Percentiles rank a stretch among this genome's conserved stretches.
phyloP scores from a whole-genome alignment of 179 eudicot species.

The Silene noctiflora region DNA sequence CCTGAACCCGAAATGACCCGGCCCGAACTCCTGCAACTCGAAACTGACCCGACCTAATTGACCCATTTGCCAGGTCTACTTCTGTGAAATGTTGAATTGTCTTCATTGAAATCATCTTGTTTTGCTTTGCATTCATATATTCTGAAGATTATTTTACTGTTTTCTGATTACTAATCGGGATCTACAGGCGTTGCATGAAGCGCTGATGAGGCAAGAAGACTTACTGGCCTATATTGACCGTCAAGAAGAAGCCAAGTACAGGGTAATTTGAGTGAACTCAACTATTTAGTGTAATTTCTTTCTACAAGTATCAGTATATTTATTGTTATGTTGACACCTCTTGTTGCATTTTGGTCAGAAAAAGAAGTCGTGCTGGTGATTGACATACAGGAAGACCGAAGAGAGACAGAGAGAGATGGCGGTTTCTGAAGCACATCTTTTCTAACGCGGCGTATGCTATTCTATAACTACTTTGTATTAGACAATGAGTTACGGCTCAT shows the following conservation, averaged over 20 bases:
- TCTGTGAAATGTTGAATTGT: too few relatives aligned
- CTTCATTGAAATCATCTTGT: too few relatives aligned
- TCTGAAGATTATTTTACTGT: neutral
- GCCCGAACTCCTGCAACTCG: too few relatives aligned
- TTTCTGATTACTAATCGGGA: neutral
- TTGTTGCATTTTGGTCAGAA: slow-evolving; percentile 44
- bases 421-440: slow-evolving; percentile 8
- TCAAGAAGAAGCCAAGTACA: slow-evolving; percentile 66
- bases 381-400: neutral
- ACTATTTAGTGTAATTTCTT: too few relatives aligned
- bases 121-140: neutral
- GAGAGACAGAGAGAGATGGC: neutral
- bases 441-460: slow-evolving; percentile 16
- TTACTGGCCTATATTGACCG: slow-evolving; percentile 87
- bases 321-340: too few relatives aligned
- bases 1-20: too few relatives aligned
- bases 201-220: slow-evolving; percentile 92
- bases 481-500: slow-evolving; percentile 17
- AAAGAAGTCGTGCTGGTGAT: slow-evolving; percentile 83
- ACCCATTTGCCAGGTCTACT: too few relatives aligned
- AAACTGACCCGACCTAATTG: too few relatives aligned
- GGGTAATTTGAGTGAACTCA: slow-evolving; percentile 32
- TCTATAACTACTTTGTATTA: slow-evolving; percentile 14
- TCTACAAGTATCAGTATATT: too few relatives aligned
- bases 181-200: slow-evolving; percentile 75